Percentiles rank a stretch among this genome's conserved stretches.
phyloP scores from a whole-genome alignment of 331 rosid species.

The Malus hybrid region DNA sequence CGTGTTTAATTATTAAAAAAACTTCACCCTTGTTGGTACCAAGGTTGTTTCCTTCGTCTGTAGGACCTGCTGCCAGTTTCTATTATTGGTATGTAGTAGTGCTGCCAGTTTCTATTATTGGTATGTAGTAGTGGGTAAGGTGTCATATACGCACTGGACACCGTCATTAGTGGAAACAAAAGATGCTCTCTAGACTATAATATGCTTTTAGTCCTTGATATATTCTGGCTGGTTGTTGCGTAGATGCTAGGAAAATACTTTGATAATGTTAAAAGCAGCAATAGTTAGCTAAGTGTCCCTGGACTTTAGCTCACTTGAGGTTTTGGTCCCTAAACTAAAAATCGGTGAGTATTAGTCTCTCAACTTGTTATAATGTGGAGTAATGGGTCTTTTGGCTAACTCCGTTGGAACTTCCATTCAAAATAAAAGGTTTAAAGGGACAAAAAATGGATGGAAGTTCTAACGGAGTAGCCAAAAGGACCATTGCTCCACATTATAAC shows the following conservation, averaged over 20 bases:
- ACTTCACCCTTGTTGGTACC: not conserved
- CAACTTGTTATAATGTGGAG: too few relatives aligned
- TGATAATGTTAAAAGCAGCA: conserved; percentile 2
- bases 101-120: not conserved
- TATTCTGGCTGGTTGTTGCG: conserved; percentile 6
- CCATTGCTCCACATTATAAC: too few relatives aligned
- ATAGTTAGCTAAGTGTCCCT: not conserved
- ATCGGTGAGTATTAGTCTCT: too few relatives aligned
- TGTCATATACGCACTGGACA: conserved; percentile 15
- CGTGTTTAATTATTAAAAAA: not conserved
- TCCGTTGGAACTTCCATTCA: too few relatives aligned
- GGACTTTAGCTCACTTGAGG: too few relatives aligned
- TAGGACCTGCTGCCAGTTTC: conserved; percentile 18
- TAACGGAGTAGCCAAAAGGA: too few relatives aligned
- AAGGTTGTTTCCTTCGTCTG: not conserved
- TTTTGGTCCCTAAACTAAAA: too few relatives aligned
- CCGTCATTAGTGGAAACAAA: conserved; percentile 32
- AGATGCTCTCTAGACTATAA: conserved; percentile 4
- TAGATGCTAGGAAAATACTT: not conserved
- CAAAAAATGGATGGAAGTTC: too few relatives aligned
- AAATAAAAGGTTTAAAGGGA: too few relatives aligned
- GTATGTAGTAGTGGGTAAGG: not conserved
- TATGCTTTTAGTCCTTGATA: not conserved
- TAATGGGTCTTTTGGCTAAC: too few relatives aligned
- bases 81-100: conserved; percentile 3